phyloP scores from a whole-genome alignment of 73 alveolate genomes.

The Symbiodinium pilosum region DNA sequence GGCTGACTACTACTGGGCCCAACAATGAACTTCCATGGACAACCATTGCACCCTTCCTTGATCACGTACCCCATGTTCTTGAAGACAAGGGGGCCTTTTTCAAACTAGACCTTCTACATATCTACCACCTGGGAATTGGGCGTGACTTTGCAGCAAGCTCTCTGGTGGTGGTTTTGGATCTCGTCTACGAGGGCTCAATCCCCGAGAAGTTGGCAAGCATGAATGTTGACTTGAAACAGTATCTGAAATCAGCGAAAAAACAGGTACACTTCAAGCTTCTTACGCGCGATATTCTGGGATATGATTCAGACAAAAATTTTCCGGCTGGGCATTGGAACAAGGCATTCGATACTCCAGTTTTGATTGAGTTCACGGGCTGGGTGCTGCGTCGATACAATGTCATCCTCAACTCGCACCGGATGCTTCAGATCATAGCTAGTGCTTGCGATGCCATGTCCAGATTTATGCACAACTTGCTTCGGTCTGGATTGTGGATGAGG shows the following conservation, averaged over 20 bases:
- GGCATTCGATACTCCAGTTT: not conserved
- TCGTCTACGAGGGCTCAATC: not conserved
- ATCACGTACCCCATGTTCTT: not conserved
- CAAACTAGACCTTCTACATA: not conserved
- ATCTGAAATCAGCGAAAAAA: not conserved
- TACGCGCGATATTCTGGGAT: not conserved
- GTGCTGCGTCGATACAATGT: not conserved
- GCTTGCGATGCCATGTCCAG: not conserved
- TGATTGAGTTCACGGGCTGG: not conserved
- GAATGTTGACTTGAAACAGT: not conserved
- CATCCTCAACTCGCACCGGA: too few species aligned
- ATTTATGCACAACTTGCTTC: not conserved
- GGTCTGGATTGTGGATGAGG: not conserved
- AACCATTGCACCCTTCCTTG: not conserved
- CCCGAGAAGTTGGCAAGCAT: not conserved
- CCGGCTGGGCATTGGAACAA: constrained; percentile 1
- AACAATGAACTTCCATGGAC: not conserved
- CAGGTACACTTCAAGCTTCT: not conserved
- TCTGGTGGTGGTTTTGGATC: not conserved
- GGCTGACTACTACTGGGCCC: not conserved
- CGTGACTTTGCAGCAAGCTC: not conserved
- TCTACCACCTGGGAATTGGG: not conserved
- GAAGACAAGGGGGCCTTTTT: not conserved
- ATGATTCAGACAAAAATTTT: not conserved
- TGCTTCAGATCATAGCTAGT: not conserved